Evolutionary conservation across 2,329 filamentous ascomycete species (phyloP), one percentile per base, ranked within the genome.

Genomic region (Colletotrichum lini): DNA sequence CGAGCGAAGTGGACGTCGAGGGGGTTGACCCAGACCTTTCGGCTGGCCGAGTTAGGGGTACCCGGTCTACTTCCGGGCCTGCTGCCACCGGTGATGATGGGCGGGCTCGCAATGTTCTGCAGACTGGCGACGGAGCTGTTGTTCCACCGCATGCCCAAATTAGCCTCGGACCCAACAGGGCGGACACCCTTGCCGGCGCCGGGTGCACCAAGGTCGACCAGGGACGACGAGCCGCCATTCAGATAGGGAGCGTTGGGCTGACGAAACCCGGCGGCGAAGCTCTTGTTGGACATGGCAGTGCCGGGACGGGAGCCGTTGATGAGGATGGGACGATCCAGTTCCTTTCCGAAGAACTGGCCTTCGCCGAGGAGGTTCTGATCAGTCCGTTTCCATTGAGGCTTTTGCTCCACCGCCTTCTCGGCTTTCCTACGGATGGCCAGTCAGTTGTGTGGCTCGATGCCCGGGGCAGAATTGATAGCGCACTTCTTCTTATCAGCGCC

Each of bases 401-500:
- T 76, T 18, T 60, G 71, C 44, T 76, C 75, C 4, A 73, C 65
- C 3, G 71, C 65, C 30, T 76, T 77, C 58, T 78, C 72, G 12
- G 63, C 49, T 67, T 73, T 74, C 67, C 72, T 74, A 59, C 3
- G 23, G n/a, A 49, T 8, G 30, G n/a, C 21, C 26, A 15, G 56
- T 72, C 50, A 70, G 61, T 26, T 44, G n/a, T n/a, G 8, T 15
- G 26, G 5, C 8, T 21, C 53, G 13, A 16, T 8, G 7, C 21
- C 21, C 49, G 23, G 50, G 44, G 23, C 23, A 38, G 49, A 18
- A 10, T 26, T 26, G 13, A 42, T 8, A 10, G 47, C 70, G 42
- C 67, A 85, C 84, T 87, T 89, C 79, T 89, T 90, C 81, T 85
- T 89, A 73, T 87, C 86, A 74, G 83, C 83, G 60, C 87, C 86